A percentile compares a stretch with the other conserved stretches of the same genome.
Conservation (phyloP, 495 filamentous ascomycete species). For the Penicillium riverlandense region DNA sequence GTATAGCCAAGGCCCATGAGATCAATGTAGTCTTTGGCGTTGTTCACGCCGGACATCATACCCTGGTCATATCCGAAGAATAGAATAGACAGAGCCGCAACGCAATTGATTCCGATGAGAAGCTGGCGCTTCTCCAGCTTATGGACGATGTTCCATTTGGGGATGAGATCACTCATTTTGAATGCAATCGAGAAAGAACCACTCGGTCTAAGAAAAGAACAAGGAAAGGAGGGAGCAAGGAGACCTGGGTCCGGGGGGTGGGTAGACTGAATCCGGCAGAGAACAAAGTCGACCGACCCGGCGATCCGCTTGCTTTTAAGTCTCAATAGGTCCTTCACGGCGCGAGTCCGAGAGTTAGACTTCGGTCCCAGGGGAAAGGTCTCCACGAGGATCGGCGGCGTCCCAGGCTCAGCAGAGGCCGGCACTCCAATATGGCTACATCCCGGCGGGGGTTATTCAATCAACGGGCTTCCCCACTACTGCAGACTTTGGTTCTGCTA, state of each 20-base stretch:
- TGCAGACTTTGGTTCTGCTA: too few species aligned
- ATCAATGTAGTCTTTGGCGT: slow-evolving; percentile 54
- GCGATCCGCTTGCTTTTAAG: slow-evolving; percentile 3
- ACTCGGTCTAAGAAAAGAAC: neutral
- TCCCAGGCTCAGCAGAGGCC: slow-evolving; percentile 6
- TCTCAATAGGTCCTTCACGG: neutral
- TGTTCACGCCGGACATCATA: slow-evolving; percentile 73
- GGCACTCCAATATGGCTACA: slow-evolving; percentile 6
- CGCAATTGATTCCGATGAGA: slow-evolving; percentile 57
- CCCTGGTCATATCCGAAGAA: slow-evolving; percentile 65
- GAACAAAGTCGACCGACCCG: neutral
- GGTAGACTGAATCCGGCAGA: too few species aligned
- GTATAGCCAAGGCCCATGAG: slow-evolving; percentile 60
- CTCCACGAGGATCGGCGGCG: slow-evolving; percentile 15
- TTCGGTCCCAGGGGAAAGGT: neutral
- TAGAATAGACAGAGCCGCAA: slow-evolving; percentile 54
- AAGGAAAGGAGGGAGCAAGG: too few species aligned
- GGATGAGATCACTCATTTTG: slow-evolving; percentile 41
- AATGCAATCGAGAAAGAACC: neutral
- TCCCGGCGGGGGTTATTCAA: neutral
- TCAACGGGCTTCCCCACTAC: too few species aligned
- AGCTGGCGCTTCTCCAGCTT: slow-evolving; percentile 55
- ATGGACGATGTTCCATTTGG: slow-evolving; percentile 52
- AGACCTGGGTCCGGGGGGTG: slow-evolving; percentile 1
- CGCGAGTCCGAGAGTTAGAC: slow-evolving; percentile 1